These are phyloP conservation scores for Pyrenophora graminea DNA, from an alignment of 2,329 filamentous ascomycete genomes.

Conservation along the genomic window DNA sequence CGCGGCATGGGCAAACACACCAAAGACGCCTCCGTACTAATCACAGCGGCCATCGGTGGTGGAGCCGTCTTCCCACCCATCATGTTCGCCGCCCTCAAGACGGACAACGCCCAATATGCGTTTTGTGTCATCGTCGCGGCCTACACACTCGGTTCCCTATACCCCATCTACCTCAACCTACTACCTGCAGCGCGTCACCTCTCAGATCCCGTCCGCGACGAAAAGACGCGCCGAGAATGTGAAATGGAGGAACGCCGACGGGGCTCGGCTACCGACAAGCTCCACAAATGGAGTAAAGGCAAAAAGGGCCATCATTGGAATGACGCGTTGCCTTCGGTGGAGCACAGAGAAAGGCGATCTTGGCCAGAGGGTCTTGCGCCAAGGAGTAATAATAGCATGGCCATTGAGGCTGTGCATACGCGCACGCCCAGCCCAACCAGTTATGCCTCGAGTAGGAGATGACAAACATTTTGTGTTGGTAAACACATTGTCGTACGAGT, in stretches of 20 bases:
- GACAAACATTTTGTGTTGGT: neutral
- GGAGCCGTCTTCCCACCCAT: constrained; percentile 62
- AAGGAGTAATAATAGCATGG: constrained; percentile 13
- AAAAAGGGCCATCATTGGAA: constrained; percentile 28
- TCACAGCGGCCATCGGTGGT: constrained; percentile 60
- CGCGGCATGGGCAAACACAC: constrained; percentile 63
- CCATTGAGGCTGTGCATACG: constrained; percentile 18
- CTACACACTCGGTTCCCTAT: constrained; percentile 56
- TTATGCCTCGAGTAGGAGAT: constrained; percentile 1
- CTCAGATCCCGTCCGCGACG: constrained; percentile 54
- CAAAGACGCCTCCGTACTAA: constrained; percentile 58
- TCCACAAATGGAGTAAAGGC: constrained; percentile 29
- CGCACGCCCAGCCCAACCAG: constrained; percentile 14
- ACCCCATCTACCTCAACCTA: constrained; percentile 59
- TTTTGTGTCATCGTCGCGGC: constrained; percentile 59
- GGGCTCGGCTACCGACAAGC: constrained; percentile 23
- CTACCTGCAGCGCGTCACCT: constrained; percentile 54
- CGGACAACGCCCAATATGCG: constrained; percentile 51
- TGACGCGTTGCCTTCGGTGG: constrained; percentile 31
- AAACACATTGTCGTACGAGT: neutral
- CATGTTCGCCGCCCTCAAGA: constrained; percentile 52
- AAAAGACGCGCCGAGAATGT: constrained; percentile 33
- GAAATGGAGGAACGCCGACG: constrained; percentile 29
- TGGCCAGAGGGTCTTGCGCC: constrained; percentile 36
- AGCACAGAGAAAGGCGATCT: constrained; percentile 39